Conservation (phyloP, 2,329 filamentous ascomycete genomes). For the Nothophoma quercina region DNA sequence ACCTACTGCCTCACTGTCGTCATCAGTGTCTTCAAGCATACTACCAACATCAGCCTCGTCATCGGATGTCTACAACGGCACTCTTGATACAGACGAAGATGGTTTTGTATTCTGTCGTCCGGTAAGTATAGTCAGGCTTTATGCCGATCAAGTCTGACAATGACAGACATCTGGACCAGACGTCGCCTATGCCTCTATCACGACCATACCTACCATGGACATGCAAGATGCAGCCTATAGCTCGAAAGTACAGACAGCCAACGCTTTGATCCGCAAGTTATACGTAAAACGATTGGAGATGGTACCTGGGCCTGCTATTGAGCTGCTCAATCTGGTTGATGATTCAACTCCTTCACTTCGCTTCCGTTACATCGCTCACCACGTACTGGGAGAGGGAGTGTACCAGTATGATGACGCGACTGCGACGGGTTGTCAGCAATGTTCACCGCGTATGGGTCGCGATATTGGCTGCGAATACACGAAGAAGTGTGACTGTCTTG, state of each 20-base stretch:
- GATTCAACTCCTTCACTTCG: conserved; percentile 62
- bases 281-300: conserved; percentile 44
- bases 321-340: conserved; percentile 70
- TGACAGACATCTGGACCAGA: conserved; percentile 1
- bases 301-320: conserved; percentile 54
- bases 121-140: conserved; percentile 25
- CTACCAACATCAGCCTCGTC: conserved; percentile 6
- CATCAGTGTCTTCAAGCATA: conserved; percentile 29
- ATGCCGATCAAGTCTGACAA: background rate
- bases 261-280: conserved; percentile 47
- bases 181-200: conserved; percentile 26
- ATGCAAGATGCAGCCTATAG: conserved; percentile 45
- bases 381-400: conserved; percentile 66
- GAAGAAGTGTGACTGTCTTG: conserved; percentile 70
- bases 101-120: conserved; percentile 47
- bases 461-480: conserved; percentile 68
- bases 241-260: conserved; percentile 41
- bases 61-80: conserved; percentile 52
- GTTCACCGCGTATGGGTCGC: conserved; percentile 62
- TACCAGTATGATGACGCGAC: conserved; percentile 67
- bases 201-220: conserved; percentile 42
- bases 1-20: conserved; percentile 32
- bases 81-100: conserved; percentile 46
- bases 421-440: conserved; percentile 71
- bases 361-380: conserved; percentile 74